phyloP scores from a whole-genome alignment of 495 filamentous ascomycete genomes.

The Umbilicaria muhlenbergii region DNA sequence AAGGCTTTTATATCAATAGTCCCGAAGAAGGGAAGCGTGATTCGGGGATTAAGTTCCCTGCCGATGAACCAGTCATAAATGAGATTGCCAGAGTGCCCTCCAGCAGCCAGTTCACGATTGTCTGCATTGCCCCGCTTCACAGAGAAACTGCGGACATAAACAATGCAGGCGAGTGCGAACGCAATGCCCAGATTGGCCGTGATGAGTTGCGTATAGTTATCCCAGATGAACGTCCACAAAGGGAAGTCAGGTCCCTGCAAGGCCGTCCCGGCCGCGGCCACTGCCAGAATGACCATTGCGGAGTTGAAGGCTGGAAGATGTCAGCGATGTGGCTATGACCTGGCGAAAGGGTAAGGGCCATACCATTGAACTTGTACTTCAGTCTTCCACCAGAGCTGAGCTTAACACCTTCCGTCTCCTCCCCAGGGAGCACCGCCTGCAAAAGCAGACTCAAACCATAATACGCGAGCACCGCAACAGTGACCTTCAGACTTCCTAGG shows the following conservation, averaged over 20 bases:
- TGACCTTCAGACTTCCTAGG: slow-evolving; percentile 41
- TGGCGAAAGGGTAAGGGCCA: slow-evolving; percentile 4
- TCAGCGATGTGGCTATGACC: slow-evolving; percentile 1
- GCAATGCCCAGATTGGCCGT: slow-evolving; percentile 70
- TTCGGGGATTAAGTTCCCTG: slow-evolving; percentile 85
- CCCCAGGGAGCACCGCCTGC: slow-evolving; percentile 63
- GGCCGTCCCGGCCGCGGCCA: slow-evolving; percentile 56
- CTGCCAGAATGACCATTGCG: slow-evolving; percentile 48
- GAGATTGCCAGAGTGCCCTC: slow-evolving; percentile 69
- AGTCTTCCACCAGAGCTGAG: slow-evolving; percentile 56
- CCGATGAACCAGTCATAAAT: slow-evolving; percentile 97
- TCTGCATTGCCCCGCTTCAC: slow-evolving; percentile 49
- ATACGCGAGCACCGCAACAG: slow-evolving; percentile 55
- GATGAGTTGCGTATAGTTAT: slow-evolving; percentile 76
- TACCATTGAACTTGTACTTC: slow-evolving; percentile 85
- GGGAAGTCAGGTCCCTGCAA: slow-evolving; percentile 66
- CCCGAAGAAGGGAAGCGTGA: slow-evolving; percentile 62
- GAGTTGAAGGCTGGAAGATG: slow-evolving; percentile 52
- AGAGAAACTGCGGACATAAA: slow-evolving; percentile 67
- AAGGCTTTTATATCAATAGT: slow-evolving; percentile 83
- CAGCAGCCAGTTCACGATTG: slow-evolving; percentile 61
- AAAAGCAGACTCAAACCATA: slow-evolving; percentile 63
- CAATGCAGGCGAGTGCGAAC: slow-evolving; percentile 48
- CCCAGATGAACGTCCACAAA: slow-evolving; percentile 83
- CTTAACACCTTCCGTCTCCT: slow-evolving; percentile 51